Evolutionary conservation across 208 protist species (phyloP).

Genomic region (Naegleria lovaniensis): DNA sequence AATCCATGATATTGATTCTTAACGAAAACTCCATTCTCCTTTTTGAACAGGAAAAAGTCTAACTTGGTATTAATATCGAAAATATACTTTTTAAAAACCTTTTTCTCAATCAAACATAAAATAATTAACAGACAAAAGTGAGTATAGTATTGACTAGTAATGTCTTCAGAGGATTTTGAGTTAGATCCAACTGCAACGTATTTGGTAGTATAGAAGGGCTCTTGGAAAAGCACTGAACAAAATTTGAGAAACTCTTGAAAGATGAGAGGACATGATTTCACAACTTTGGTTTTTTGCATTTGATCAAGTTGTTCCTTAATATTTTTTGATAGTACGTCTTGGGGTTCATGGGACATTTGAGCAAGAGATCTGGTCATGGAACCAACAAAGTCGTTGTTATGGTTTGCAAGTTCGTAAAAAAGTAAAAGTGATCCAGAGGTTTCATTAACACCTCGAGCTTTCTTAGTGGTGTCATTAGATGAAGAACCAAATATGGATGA

Average conservation of each 20-base stretch:
- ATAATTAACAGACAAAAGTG: background rate
- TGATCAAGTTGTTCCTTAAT: background rate
- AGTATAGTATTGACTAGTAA: background rate
- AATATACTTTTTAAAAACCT: background rate
- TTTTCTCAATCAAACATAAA: slow-evolving; percentile 10
- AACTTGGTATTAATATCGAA: slow-evolving; percentile 7
- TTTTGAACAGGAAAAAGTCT: slow-evolving; percentile 13
- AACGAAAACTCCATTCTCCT: background rate
- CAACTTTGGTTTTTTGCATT: background rate
- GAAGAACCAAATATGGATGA: background rate
- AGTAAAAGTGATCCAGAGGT: background rate
- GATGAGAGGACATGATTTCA: background rate
- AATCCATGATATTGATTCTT: background rate
- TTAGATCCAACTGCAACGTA: background rate
- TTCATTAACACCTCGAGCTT: slow-evolving; percentile 3
- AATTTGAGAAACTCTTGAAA: slow-evolving; percentile 18
- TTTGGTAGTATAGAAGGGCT: background rate
- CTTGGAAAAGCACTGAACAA: background rate
- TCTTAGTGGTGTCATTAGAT: background rate
- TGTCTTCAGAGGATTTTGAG: background rate
- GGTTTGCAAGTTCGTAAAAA: background rate
- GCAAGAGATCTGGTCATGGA: slow-evolving; percentile 1
- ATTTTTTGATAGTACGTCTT: background rate
- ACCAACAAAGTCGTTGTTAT: slow-evolving; percentile 2
- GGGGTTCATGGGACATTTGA: background rate